Conservation (phyloP, 768 basidiomycete genomes). For the Leucosporidium scottii region DNA sequence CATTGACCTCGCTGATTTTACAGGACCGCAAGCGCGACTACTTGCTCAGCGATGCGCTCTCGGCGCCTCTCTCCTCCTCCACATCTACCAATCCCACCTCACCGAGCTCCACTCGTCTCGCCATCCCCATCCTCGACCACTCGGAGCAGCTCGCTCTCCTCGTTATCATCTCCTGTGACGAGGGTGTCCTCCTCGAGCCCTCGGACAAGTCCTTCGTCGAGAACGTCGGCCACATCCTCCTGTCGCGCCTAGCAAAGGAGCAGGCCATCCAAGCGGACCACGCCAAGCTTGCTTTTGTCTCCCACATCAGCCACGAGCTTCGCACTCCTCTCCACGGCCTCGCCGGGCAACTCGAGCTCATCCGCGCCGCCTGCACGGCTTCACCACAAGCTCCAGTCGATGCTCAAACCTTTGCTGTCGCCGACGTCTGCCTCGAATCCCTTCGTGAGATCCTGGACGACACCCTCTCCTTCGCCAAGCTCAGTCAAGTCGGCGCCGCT, state of each 20-base stretch:
- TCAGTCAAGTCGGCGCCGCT: not conserved
- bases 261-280: constrained; percentile 33
- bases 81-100: not conserved
- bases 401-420: not conserved
- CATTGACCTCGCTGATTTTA: too few species aligned
- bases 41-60: too few species aligned
- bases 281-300: constrained; percentile 37
- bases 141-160: not conserved
- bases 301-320: constrained; percentile 38
- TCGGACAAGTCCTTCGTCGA: not conserved
- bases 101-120: not conserved
- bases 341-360: constrained; percentile 33
- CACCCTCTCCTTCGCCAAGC: not conserved
- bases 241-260: constrained; percentile 1
- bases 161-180: constrained; percentile 2
- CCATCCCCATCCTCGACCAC: constrained; percentile 16
- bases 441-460: not conserved
- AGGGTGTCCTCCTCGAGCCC: not conserved
- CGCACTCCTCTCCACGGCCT: constrained; percentile 39
- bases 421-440: not conserved
- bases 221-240: constrained; percentile 4
- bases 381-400: not conserved
- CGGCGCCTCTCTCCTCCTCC: too few species aligned
- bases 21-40: too few species aligned
- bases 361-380: constrained; percentile 15